Evolutionary conservation across 768 basidiomycete genomes (phyloP), one percentile per base, ranked within the genome.

Genomic region (Lentinula edodes): DNA sequence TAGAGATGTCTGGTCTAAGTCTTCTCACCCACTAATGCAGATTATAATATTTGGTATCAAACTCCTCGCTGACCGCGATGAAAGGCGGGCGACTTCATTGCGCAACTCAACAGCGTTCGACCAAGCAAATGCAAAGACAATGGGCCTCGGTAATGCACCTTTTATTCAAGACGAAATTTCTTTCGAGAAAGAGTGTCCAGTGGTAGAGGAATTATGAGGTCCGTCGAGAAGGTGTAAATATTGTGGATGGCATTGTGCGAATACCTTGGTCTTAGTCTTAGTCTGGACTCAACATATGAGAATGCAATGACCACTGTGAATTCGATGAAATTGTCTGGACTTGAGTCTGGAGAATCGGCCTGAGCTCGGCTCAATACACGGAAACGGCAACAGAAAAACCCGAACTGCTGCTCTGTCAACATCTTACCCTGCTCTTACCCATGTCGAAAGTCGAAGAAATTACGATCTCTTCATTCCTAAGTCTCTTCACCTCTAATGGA

Each of bases 391-490:
- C 20, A n/a, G 12, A 12, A 3, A 9, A 0, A 18, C 20, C 12
- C n/a, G 43, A 45, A 5, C 15, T n/a, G 7, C n/a, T n/a, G 7
- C 43, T 45, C 28, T 45, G 16, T 45, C 43, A 45, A 18, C 7
- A n/a, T 45, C 58, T 58, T 59, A 28, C 28, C 3, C 28, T 28
- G 28, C 28, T 28, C 3, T 4, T 28, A 3, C 28, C 50, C 36
- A 77, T 77, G 74, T 62, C 74, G 28, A 70, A 72, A 67, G 67
- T 71, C 34, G 69, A 81, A 66, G 60, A 72, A 20, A 64, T 82
- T 39, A 77, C 76, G 28, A 43, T 78, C 2, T 45, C 66, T 2
- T 74, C 74, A 12, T 46, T 81, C 23, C 46, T 66, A 42, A 64
- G 62, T 8, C 69, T 82, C 16, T 68, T 75, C 34, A 75, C 75